These are phyloP conservation scores for Chaetomium sp. DNA, from an alignment of 2,329 filamentous ascomycete genomes.

Conservation along the genomic window DNA sequence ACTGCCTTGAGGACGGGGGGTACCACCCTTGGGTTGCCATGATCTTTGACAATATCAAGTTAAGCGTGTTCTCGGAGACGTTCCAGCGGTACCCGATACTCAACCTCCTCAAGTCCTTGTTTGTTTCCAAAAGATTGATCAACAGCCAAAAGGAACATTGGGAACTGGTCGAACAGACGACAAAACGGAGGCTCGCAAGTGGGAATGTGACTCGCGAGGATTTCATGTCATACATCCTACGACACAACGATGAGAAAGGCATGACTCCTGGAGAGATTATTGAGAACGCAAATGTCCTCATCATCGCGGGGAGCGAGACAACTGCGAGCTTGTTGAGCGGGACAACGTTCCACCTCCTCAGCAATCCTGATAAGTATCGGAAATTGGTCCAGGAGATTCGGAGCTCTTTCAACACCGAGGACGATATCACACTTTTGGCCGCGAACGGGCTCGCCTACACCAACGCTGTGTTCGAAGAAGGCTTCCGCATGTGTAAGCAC, in stretches of 20 bases:
- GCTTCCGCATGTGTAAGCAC: slow-evolving; percentile 31
- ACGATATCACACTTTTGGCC: slow-evolving; percentile 33
- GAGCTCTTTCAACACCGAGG: slow-evolving; percentile 28
- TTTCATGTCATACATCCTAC: slow-evolving; percentile 14
- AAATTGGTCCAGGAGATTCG: slow-evolving; percentile 36
- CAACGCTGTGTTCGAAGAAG: slow-evolving; percentile 34
- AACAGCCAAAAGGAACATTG: slow-evolving; percentile 6
- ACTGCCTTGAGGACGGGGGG: slow-evolving; percentile 17
- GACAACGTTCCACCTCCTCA: slow-evolving; percentile 27
- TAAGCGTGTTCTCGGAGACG: slow-evolving; percentile 2
- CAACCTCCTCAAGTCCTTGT: not conserved
- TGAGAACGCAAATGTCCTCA: slow-evolving; percentile 10
- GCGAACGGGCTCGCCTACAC: slow-evolving; percentile 31
- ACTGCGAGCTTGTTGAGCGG: slow-evolving; percentile 22
- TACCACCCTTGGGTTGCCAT: slow-evolving; percentile 25
- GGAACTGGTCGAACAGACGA: slow-evolving; percentile 1
- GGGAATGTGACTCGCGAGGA: slow-evolving; percentile 6
- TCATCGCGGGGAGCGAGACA: slow-evolving; percentile 24
- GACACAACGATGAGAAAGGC: slow-evolving; percentile 10
- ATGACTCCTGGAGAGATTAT: slow-evolving; percentile 9
- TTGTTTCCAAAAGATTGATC: slow-evolving; percentile 5
- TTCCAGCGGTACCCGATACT: slow-evolving; percentile 1
- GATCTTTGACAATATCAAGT: slow-evolving; percentile 22
- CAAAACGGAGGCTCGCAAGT: not conserved
- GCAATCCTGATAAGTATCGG: slow-evolving; percentile 26